Base-by-base conservation (phyloP, 345 rosid genomes). In the Populus deltoides region DNA sequence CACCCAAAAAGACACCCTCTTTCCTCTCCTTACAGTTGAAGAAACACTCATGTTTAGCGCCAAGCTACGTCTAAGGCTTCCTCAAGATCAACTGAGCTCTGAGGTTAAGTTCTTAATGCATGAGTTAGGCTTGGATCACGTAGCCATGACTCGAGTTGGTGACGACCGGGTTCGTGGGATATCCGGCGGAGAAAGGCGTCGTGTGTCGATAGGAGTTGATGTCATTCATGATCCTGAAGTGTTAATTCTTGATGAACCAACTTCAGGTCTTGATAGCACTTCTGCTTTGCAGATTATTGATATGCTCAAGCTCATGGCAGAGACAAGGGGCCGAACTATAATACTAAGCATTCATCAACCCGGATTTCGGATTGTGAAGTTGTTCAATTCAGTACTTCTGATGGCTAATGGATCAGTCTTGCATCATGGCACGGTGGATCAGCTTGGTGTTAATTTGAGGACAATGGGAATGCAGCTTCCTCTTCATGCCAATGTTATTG, bases 121-220 rank as follows among this genome's bases (percentile, higher is more conserved):
- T 75, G 99, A 96, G 80, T 94, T 94, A 16, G 99, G 99, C 22
- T 89, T 96, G 1, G 90, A 83, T 65, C 94, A 91, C 43, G 95
- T 91, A 31, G 84, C 95, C 13, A 82, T 7, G 55, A 82, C 89
- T 55, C 88, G 97, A 35, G 97, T 94, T 4, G 99, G 98, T 0
- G 98, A 94, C 73, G 97, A 91, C 17, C 81, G 88, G 45, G 82
- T 89, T 68, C 93, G 99, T 12, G 99, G 98, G 73, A 89, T 97
- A 59, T 97, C 99, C 0, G 99, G 99, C 8, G 99, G 99, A 11
- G 97, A 97, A 85, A 88, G 94, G 84, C 93, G 97, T 7, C 90
- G 99, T 20, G 98, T 97, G 57, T 97, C 98, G 0, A 94, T 97
- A 9, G 99, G 99, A 72, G 95, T 97, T 25, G 99, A 94, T 55